phyloP scores from a whole-genome alignment of 352 stramenopile genomes.

The Phytophthora parvispora region DNA sequence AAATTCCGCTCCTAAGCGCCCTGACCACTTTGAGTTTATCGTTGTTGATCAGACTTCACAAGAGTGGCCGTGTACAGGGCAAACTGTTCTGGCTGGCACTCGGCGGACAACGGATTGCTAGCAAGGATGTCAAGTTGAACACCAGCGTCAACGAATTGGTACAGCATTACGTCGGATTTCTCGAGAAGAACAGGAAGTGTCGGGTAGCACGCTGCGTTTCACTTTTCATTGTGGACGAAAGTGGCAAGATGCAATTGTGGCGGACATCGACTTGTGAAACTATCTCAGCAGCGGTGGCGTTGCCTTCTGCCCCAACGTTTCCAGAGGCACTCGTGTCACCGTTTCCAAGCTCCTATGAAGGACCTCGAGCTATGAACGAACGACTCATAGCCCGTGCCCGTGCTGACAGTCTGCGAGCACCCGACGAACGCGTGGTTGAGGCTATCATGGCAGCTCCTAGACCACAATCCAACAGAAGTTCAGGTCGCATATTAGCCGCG shows the following conservation, averaged over 20 bases:
- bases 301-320: slow-evolving; percentile 14
- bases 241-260: slow-evolving; percentile 64
- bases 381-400: slow-evolving; percentile 67
- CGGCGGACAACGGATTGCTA: slow-evolving; percentile 69
- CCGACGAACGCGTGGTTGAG: slow-evolving; percentile 74
- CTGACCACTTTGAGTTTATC: slow-evolving; percentile 7
- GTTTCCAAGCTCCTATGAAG: slow-evolving; percentile 47
- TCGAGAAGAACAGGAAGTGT: slow-evolving; percentile 78
- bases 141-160: slow-evolving; percentile 49
- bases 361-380: slow-evolving; percentile 69
- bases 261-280: slow-evolving; percentile 64
- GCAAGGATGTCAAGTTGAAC: slow-evolving; percentile 79
- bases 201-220: slow-evolving; percentile 65
- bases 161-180: slow-evolving; percentile 52
- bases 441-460: slow-evolving; percentile 77
- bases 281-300: slow-evolving; percentile 30
- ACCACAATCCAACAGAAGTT: slow-evolving; percentile 30
- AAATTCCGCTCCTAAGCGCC: slow-evolving; percentile 43
- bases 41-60: slow-evolving; percentile 55
- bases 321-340: slow-evolving; percentile 10
- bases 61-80: slow-evolving; percentile 58
- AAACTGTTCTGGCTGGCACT: slow-evolving; percentile 80
- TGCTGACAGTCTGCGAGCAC: slow-evolving; percentile 53
- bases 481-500: slow-evolving; percentile 39
- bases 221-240: slow-evolving; percentile 70